Conservation (phyloP, 495 filamentous ascomycete genomes). For the Penicillium nucicola region DNA sequence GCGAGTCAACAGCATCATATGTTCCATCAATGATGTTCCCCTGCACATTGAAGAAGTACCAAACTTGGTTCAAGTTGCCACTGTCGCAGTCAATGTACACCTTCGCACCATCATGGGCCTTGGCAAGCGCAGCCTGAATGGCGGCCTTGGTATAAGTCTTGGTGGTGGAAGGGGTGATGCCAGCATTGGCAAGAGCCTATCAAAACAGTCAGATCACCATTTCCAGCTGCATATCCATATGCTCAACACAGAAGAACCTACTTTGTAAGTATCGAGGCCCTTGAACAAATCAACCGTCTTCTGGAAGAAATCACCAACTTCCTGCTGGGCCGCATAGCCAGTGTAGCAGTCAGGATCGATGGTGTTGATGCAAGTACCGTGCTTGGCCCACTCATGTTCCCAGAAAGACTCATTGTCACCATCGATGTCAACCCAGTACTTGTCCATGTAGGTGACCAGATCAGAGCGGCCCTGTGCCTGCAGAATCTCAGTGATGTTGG, state of each 20-base stretch:
- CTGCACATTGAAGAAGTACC: slow-evolving; percentile 74
- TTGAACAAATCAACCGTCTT: slow-evolving; percentile 60
- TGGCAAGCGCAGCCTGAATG: slow-evolving; percentile 58
- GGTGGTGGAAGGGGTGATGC: slow-evolving; percentile 59
- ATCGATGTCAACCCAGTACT: slow-evolving; percentile 63
- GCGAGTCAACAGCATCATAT: slow-evolving; percentile 56
- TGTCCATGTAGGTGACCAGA: slow-evolving; percentile 66
- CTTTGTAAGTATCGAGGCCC: slow-evolving; percentile 56
- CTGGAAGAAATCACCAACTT: slow-evolving; percentile 57
- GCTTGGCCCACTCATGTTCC: slow-evolving; percentile 81
- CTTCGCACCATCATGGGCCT: slow-evolving; percentile 51
- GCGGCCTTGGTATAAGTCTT: slow-evolving; percentile 60
- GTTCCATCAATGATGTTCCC: slow-evolving; percentile 68
- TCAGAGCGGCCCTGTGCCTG: slow-evolving; percentile 51
- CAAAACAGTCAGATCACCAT: not conserved
- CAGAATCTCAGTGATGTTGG: slow-evolving; percentile 64
- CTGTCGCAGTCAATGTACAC: slow-evolving; percentile 63
- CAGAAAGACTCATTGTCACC: slow-evolving; percentile 67
- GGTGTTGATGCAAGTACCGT: slow-evolving; percentile 61
- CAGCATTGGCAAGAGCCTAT: slow-evolving; percentile 55
- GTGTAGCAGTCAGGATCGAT: slow-evolving; percentile 72
- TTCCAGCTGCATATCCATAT: not conserved
- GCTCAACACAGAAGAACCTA: slow-evolving; percentile 22
- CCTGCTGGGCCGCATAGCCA: slow-evolving; percentile 55
- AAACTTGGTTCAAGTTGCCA: slow-evolving; percentile 61